phyloP scores from a whole-genome alignment of 2,329 filamentous ascomycete genomes.

The Penicillium sp. region DNA sequence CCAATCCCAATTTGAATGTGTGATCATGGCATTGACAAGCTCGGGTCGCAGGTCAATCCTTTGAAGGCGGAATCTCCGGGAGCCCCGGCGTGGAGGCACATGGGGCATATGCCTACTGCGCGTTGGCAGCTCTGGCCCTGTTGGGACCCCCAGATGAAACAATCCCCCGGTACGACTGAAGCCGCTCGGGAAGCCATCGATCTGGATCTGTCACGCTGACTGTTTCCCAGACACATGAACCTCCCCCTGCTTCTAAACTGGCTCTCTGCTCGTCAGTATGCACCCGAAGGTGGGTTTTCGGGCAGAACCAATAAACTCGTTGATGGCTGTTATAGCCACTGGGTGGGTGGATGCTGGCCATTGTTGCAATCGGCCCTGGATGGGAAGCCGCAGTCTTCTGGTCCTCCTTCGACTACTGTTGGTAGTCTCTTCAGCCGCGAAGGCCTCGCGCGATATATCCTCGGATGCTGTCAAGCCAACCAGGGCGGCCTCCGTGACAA shows the following conservation, averaged over 20 bases:
- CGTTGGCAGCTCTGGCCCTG: conserved; percentile 81
- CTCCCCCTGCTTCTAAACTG: conserved; percentile 75
- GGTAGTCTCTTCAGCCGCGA: conserved; percentile 69
- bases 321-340: conserved; percentile 97
- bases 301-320: conserved; percentile 97
- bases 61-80: conserved; percentile 87
- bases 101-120: conserved; percentile 95
- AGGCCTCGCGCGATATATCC: conserved; percentile 82
- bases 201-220: conserved; percentile 21
- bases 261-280: conserved; percentile 85
- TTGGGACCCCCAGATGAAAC: conserved; percentile 73
- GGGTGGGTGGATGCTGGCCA: conserved; percentile 94
- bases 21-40: too few relatives aligned
- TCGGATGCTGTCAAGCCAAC: conserved; percentile 78
- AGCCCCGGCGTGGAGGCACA: conserved; percentile 87
- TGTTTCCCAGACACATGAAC: conserved; percentile 65
- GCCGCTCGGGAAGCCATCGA: neutral
- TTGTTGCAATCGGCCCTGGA: conserved; percentile 76
- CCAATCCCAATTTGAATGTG: neutral
- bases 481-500: conserved; percentile 88
- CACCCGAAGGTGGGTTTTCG: conserved; percentile 87
- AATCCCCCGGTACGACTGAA: conserved; percentile 65
- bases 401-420: conserved; percentile 22
- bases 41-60: conserved; percentile 90
- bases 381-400: conserved; percentile 43